phyloP scores from a whole-genome alignment of 2,329 filamentous ascomycete species.

The Nothopassalora personata region DNA sequence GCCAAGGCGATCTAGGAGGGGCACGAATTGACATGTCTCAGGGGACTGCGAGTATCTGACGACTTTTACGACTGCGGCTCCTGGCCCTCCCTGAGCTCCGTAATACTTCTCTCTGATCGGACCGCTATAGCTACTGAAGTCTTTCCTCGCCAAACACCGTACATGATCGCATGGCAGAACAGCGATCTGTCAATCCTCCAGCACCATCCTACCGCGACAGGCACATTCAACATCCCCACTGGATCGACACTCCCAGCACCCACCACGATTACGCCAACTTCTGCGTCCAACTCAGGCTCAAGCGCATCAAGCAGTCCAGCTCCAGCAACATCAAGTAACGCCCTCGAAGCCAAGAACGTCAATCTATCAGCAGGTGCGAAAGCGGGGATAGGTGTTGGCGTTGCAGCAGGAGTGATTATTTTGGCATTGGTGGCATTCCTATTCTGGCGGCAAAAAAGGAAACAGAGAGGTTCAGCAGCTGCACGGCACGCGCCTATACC shows the following conservation, averaged over 20 bases:
- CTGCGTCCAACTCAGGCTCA: not conserved
- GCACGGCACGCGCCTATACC: too few relatives aligned
- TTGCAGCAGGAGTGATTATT: not conserved
- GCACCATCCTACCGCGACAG: conserved; percentile 5
- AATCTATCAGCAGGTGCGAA: not conserved
- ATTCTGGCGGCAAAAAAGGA: not conserved
- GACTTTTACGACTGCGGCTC: conserved; percentile 12
- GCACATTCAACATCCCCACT: not conserved
- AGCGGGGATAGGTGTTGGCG: not conserved
- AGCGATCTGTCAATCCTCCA: conserved; percentile 3
- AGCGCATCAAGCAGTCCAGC: not conserved
- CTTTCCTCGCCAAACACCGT: conserved; percentile 10
- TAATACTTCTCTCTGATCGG: conserved; percentile 1
- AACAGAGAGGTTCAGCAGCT: not conserved
- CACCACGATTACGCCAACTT: not conserved
- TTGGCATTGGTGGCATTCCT: not conserved
- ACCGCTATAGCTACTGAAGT: conserved; percentile 1
- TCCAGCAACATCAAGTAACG: not conserved
- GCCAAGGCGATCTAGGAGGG: not conserved
- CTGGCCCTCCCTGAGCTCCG: conserved; percentile 7
- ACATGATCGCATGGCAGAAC: conserved; percentile 10
- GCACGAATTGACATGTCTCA: not conserved
- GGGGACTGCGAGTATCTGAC: conserved; percentile 9
- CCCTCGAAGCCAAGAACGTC: not conserved
- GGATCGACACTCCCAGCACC: not conserved